These are phyloP conservation scores for Elsinoe fawcettii DNA, from an alignment of 2,329 filamentous ascomycete species.

Conservation along the genomic window DNA sequence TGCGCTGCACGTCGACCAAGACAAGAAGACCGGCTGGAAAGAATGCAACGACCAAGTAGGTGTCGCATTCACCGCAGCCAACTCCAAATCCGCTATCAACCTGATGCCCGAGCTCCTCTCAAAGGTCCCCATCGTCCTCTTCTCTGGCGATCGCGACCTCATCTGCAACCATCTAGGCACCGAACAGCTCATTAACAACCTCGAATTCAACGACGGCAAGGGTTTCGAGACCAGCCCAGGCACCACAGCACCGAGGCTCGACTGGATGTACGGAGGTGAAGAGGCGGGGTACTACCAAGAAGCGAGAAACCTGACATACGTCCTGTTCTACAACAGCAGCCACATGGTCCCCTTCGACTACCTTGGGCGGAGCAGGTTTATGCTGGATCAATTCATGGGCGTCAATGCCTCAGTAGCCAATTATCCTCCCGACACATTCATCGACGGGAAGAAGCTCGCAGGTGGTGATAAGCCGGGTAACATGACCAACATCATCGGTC, in stretches of 20 bases:
- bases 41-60: conserved; percentile 82
- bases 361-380: conserved; percentile 77
- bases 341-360: conserved; percentile 99
- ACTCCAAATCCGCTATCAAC: conserved; percentile 64
- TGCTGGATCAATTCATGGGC: conserved; percentile 93
- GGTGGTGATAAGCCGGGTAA: conserved; percentile 39
- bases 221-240: conserved; percentile 85
- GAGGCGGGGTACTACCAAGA: conserved; percentile 87
- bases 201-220: conserved; percentile 85
- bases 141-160: conserved; percentile 86
- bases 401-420: conserved; percentile 81
- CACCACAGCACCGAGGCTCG: conserved; percentile 80
- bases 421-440: conserved; percentile 62
- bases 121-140: conserved; percentile 72
- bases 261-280: conserved; percentile 91
- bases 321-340: conserved; percentile 88
- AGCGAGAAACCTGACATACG: conserved; percentile 89
- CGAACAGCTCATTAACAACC: conserved; percentile 78
- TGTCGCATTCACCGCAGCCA: conserved; percentile 57
- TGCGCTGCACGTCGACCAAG: conserved; percentile 74
- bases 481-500: conserved; percentile 54
- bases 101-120: conserved; percentile 72
- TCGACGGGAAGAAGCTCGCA: conserved; percentile 71
- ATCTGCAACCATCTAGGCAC: conserved; percentile 98
- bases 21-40: conserved; percentile 80